phyloP scores from a whole-genome alignment of 1,139 yeast genomes.

The Eremothecium sinecaudum region DNA sequence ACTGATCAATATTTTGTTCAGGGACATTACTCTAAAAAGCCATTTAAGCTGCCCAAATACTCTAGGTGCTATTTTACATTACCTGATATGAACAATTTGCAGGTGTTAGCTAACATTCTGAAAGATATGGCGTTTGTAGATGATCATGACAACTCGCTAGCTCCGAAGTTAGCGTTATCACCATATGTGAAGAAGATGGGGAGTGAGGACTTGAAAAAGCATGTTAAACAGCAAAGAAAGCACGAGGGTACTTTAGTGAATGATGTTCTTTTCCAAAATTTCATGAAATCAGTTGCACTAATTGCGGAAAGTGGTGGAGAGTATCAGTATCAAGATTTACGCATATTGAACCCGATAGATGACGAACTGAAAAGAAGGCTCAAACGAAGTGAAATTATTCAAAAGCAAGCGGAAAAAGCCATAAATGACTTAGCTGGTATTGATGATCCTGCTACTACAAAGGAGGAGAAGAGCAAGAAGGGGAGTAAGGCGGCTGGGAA shows the following conservation, averaged over 20 bases:
- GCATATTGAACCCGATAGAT: slow-evolving; percentile 22
- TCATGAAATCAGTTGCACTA: slow-evolving; percentile 20
- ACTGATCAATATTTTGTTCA: slow-evolving; percentile 22
- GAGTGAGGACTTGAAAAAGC: slow-evolving; percentile 8
- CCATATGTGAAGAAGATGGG: slow-evolving; percentile 20
- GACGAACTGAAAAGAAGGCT: slow-evolving; percentile 20
- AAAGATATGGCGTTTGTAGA: slow-evolving; percentile 20
- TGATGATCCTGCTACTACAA: slow-evolving; percentile 8
- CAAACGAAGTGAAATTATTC: slow-evolving; percentile 10
- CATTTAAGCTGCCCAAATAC: slow-evolving; percentile 24
- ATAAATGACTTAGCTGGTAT: slow-evolving; percentile 20
- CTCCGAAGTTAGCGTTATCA: slow-evolving; percentile 18
- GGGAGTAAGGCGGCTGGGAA: slow-evolving; percentile 11
- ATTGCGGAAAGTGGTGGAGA: slow-evolving; percentile 17
- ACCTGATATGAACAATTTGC: slow-evolving; percentile 14
- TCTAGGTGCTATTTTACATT: slow-evolving; percentile 29
- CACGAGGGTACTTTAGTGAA: slow-evolving; percentile 21
- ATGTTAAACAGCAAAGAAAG: slow-evolving; percentile 7
- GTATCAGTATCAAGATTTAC: slow-evolving; percentile 20
- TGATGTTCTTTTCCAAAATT: slow-evolving; percentile 23
- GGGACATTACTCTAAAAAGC: slow-evolving; percentile 22
- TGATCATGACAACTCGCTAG: slow-evolving; percentile 21
- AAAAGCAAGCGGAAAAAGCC: slow-evolving; percentile 17
- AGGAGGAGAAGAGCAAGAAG: slow-evolving; percentile 14
- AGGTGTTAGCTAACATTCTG: slow-evolving; percentile 12